Evolutionary conservation across 1,284 basidiomycete species (phyloP), one percentile per base, ranked within the genome.

Genomic region (Takashimella koratensis): DNA sequence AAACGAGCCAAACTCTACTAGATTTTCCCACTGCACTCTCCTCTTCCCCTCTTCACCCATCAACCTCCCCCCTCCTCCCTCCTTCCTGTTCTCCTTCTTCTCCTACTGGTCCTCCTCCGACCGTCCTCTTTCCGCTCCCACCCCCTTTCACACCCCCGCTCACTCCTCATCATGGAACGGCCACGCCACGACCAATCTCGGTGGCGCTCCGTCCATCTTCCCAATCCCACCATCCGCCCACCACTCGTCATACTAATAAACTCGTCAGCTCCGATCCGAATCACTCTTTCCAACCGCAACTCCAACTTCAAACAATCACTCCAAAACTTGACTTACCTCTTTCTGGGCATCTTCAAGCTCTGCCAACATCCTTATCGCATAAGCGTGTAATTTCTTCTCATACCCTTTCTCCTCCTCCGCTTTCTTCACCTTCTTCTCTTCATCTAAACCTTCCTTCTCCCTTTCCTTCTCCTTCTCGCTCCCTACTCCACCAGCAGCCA

Each of bases 301-400:
- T n/a, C n/a, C n/a, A n/a, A n/a, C n/a, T n/a, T n/a, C n/a, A n/a
- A n/a, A n/a, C n/a, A n/a, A n/a, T 16, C 11, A 23, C 26, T 30
- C 16, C 24, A 40, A 23, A 43, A 46, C 49, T 12, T 20, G 16
- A 64, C 73, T 63, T 46, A 73, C 71, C 68, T 78, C 77, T 59
- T 74, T 74, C 57, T 78, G 68, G 36, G 76, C 75, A 58, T 78
- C 76, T 62, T 79, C 79, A 39, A 79, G 67, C 60, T 80, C 79
- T 22, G 75, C 69, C 55, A 80, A 60, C 59, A 78, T 77, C 36
- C 77, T 63, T 19, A 78, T 70, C 4, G 77, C 77, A 60, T 80
- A 80, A 40, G 76, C 75, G 54, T 80, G 79, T 24, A 77, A 63
- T 30, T 64, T 67, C 49, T 51, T 57, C 26, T 68, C 66, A 51